Evolutionary conservation across 2,329 filamentous ascomycete genomes (phyloP).

Genomic region (Venturia aucupariae): DNA sequence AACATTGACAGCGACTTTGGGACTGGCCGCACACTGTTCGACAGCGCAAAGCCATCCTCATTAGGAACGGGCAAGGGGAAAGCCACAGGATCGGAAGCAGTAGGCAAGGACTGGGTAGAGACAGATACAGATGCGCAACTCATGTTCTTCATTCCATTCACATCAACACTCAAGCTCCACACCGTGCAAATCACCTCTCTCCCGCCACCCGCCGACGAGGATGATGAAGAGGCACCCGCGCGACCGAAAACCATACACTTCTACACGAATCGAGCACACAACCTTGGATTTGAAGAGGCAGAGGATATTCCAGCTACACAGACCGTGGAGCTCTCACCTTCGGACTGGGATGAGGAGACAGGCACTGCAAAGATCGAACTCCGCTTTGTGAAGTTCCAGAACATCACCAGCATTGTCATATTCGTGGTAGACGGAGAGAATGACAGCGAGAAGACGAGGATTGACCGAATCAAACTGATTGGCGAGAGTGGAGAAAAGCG

Average conservation of each 20-base stretch:
- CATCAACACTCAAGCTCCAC: conserved; percentile 80
- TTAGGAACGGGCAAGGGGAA: conserved; percentile 37
- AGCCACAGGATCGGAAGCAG: conserved; percentile 24
- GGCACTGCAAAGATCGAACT: conserved; percentile 48
- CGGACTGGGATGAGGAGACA: conserved; percentile 60
- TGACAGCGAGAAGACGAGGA: conserved; percentile 72
- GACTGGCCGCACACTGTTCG: conserved; percentile 64
- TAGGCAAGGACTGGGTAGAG: conserved; percentile 71
- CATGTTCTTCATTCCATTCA: conserved; percentile 86
- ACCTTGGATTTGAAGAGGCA: conserved; percentile 90
- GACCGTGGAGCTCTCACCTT: conserved; percentile 59
- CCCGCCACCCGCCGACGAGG: conserved; percentile 43
- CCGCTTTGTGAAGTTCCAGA: conserved; percentile 96
- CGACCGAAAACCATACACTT: conserved; percentile 76
- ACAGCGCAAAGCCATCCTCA: conserved; percentile 52
- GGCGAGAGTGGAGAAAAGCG: conserved; percentile 88
- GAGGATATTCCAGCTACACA: conserved; percentile 79
- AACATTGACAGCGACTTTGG: conserved; percentile 76
- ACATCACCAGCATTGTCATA: conserved; percentile 73
- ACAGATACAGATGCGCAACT: conserved; percentile 96
- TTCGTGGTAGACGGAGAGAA: conserved; percentile 80
- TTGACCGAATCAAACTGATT: conserved; percentile 71
- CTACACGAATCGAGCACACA: conserved; percentile 81
- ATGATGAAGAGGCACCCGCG: conserved; percentile 61
- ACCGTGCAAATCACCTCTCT: conserved; percentile 78